phyloP scores from a whole-genome alignment of 192 early-diverging fungal species.

The Chytriomyces confervae region DNA sequence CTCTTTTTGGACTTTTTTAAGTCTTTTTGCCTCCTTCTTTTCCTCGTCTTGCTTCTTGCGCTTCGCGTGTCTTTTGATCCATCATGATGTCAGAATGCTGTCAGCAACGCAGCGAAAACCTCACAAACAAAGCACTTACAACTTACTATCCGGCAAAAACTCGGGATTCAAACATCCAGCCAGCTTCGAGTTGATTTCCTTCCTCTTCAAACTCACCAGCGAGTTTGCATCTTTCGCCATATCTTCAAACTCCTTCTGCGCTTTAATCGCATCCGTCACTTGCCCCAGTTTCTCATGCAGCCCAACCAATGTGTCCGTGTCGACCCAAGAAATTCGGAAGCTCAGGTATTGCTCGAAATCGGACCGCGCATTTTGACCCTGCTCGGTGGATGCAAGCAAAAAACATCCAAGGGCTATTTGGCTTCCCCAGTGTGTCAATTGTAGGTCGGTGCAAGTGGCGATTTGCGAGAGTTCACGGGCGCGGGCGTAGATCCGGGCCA shows the following conservation, averaged over 20 bases:
- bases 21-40: slow-evolving; percentile 29
- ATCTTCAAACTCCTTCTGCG: slow-evolving; percentile 31
- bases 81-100: no score
- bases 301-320: slow-evolving; percentile 19
- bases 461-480: slow-evolving; percentile 38
- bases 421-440: slow-evolving; percentile 50
- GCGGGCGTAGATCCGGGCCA: slow-evolving; percentile 35
- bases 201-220: slow-evolving; percentile 25
- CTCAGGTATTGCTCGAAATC: slow-evolving; percentile 46
- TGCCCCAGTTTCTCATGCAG: slow-evolving; percentile 30
- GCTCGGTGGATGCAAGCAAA: slow-evolving; percentile 40
- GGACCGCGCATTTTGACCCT: slow-evolving; percentile 19
- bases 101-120: no score
- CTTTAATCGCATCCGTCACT: slow-evolving; percentile 26
- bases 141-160: slow-evolving; percentile 32
- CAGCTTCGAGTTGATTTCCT: slow-evolving; percentile 41
- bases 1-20: slow-evolving; percentile 21
- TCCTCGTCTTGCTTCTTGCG: slow-evolving; percentile 12
- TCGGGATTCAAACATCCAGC: slow-evolving; percentile 46
- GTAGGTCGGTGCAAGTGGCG: slow-evolving; percentile 45
- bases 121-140: slow-evolving; percentile 38
- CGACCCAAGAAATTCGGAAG: slow-evolving; percentile 22
- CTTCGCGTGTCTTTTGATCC: background rate
- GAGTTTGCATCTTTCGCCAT: slow-evolving; percentile 24
- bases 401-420: slow-evolving; percentile 58